Base-by-base conservation (phyloP, 345 rosid species). In the Gossypium mustelinum region DNA sequence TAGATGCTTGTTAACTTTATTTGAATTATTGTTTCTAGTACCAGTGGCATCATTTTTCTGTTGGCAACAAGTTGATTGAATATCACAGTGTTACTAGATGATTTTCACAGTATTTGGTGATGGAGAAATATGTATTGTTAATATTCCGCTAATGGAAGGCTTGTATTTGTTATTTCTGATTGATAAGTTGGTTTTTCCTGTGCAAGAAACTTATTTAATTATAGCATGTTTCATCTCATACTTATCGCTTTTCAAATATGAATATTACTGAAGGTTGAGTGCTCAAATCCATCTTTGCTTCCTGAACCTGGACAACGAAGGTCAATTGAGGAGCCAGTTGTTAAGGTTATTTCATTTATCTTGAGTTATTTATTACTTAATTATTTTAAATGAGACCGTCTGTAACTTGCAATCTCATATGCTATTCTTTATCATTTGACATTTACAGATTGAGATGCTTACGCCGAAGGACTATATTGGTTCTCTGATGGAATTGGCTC, bases 381-480 rank as follows among this genome's bases (percentile, higher is more conserved):
- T 66, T 3, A 27, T 52, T 12, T 74, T 25, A 62, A 67, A 56
- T 45, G 39, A 68, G 20, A 52, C 55, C 41, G 29, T 57, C 3
- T 45, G 60, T 17, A 51, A 51, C 44, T 70, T 70, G 52, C 63
- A 62, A 62, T 25, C 20, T 9, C 58, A 57, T 51, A 29, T 75
- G 69, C 22, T 66, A 17, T 75, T 82, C 81, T 64, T 64, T 51
- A 73, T 81, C 61, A 72, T 44, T 18, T 79, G 67, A 69, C 77
- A 18, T 64, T 17, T 80, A 72, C 85, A 95, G 99, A 92, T 95
- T 82, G 99, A 92, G 81, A 76, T 95, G 90, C 93, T 95, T 78
- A 90, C 97, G 43, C 98, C 99, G n/a, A 95, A 95, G 79, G 99
- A 95, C 73, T 87, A 83, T 76, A 92, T 95, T 74, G 99, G 99